A percentile compares a stretch with the other conserved stretches of the same genome.
These are phyloP conservation scores for Plasmodiophora brassicae DNA, from an alignment of 208 protist species.

Conservation along the genomic window DNA sequence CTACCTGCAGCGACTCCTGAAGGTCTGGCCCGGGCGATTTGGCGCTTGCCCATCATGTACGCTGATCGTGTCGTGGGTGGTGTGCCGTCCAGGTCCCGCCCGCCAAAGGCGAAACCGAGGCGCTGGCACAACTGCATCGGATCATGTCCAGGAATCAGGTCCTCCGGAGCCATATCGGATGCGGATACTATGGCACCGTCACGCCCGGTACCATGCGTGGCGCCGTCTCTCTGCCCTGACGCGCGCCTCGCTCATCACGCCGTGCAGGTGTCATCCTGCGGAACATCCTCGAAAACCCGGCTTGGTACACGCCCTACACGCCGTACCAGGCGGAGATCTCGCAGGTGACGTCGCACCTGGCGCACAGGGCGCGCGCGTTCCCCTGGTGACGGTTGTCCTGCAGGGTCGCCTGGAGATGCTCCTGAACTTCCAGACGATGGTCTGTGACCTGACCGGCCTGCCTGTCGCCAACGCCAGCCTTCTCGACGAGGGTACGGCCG, in stretches of 20 bases:
- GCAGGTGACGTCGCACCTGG: neutral
- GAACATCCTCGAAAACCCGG: slow-evolving; percentile 94
- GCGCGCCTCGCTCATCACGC: neutral
- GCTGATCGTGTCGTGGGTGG: slow-evolving; percentile 32
- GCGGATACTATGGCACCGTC: slow-evolving; percentile 56
- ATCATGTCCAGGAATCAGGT: slow-evolving; percentile 74
- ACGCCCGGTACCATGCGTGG: slow-evolving; percentile 41
- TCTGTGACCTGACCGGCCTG: slow-evolving; percentile 87
- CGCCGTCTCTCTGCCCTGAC: slow-evolving; percentile 28
- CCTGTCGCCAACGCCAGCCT: slow-evolving; percentile 89
- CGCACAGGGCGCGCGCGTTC: neutral
- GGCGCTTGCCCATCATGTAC: neutral
- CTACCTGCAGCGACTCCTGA: slow-evolving; percentile 19
- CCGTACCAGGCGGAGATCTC: slow-evolving; percentile 78
- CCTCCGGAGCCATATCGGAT: slow-evolving; percentile 46
- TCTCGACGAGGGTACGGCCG: slow-evolving; percentile 79
- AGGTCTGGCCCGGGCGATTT: neutral
- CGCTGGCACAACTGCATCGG: slow-evolving; percentile 59
- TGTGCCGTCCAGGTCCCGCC: slow-evolving; percentile 59
- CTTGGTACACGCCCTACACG: slow-evolving; percentile 98
- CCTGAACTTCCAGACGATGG: slow-evolving; percentile 94
- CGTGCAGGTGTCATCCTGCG: slow-evolving; percentile 77
- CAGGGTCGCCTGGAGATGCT: slow-evolving; percentile 93
- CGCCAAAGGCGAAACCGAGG: slow-evolving; percentile 68
- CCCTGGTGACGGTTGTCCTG: slow-evolving; percentile 34